phyloP scores from a whole-genome alignment of 2,329 filamentous ascomycete species.

The Microdochium paspali region DNA sequence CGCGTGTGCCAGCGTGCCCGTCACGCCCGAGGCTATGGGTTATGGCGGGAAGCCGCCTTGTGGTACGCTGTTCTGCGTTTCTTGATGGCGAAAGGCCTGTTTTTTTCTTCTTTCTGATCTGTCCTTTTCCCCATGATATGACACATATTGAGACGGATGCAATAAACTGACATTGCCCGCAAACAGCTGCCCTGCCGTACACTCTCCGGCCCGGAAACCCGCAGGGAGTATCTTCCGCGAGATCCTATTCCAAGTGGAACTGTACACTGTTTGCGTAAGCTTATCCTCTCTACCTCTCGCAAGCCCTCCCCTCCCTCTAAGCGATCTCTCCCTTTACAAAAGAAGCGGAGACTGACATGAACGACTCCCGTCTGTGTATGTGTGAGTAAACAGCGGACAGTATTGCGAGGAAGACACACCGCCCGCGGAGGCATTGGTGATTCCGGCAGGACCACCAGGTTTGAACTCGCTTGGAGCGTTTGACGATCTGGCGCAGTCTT shows the following conservation, averaged over 20 bases:
- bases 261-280: slow-evolving; percentile 14
- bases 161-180: neutral
- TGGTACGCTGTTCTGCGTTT: slow-evolving; percentile 7
- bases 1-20: slow-evolving; percentile 10
- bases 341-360: no score
- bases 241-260: slow-evolving; percentile 13
- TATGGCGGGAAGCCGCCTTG: slow-evolving; percentile 12
- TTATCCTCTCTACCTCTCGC: neutral
- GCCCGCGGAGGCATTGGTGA: neutral
- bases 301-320: no score
- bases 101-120: neutral
- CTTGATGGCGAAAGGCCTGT: no score
- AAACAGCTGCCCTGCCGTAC: slow-evolving; percentile 11
- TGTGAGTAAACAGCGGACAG: neutral
- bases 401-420: neutral
- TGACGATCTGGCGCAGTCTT: neutral
- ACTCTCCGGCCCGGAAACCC: slow-evolving; percentile 12
- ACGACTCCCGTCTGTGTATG: no score
- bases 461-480: neutral
- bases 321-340: no score
- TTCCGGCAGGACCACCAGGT: neutral
- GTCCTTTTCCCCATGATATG: neutral
- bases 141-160: neutral
- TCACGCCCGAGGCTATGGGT: slow-evolving; percentile 6
- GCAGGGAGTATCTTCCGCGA: slow-evolving; percentile 14